Evolutionary conservation across 176 grass and related monocot genomes (phyloP).

Genomic region (Pharus latifolius): DNA sequence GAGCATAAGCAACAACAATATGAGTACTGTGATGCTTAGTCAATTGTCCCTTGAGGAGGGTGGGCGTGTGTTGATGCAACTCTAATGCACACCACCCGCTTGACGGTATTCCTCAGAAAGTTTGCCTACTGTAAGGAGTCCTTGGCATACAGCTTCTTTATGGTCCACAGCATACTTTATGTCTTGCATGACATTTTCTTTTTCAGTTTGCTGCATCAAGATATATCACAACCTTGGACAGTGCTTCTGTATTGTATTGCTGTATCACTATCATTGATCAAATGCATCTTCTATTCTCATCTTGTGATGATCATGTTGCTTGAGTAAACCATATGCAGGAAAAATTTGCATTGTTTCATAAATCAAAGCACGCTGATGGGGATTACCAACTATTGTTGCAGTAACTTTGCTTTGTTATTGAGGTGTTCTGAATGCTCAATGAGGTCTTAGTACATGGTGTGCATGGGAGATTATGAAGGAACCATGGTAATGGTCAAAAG

Average conservation of each 20-base stretch:
- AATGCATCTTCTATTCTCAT: neutral
- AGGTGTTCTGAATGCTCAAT: neutral
- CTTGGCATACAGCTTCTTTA: neutral
- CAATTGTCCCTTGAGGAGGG: neutral
- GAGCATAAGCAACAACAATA: neutral
- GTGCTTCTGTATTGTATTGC: neutral
- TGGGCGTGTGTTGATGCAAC: neutral
- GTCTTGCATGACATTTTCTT: neutral
- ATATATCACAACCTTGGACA: neutral
- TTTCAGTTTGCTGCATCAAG: neutral
- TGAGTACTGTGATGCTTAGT: neutral
- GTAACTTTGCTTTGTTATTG: neutral
- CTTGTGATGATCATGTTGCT: neutral
- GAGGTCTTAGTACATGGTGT: neutral
- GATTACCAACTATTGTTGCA: neutral
- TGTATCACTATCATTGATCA: constrained; percentile 12
- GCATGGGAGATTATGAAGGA: neutral
- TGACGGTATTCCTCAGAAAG: neutral
- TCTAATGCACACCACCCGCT: neutral
- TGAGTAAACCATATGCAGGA: neutral
- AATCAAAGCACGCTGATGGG: neutral
- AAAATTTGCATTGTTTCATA: neutral
- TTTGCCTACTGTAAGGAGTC: neutral
- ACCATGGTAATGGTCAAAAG: neutral
- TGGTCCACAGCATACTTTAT: constrained; percentile 7